Conservation (phyloP, 768 basidiomycete species). For the Cystobasidium ongulense region DNA sequence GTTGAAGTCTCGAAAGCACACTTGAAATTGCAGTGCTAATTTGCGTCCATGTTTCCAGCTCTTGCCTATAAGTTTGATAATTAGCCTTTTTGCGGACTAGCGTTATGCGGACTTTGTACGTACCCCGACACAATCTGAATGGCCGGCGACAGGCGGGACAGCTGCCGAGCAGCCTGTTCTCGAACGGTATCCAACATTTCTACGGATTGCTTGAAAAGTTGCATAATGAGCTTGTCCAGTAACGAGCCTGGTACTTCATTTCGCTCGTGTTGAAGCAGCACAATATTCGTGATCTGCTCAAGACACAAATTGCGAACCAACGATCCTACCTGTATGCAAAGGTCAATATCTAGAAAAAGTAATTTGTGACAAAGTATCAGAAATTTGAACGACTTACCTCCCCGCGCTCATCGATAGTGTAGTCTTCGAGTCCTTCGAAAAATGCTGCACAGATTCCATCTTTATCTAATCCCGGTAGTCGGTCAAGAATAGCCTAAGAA, state of each 20-base stretch:
- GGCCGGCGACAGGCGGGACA: not conserved
- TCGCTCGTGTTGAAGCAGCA: slow-evolving; percentile 52
- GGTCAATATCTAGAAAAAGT: too few species aligned
- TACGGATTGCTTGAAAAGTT: slow-evolving; percentile 76
- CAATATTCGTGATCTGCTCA: slow-evolving; percentile 55
- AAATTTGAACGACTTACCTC: slow-evolving; percentile 49
- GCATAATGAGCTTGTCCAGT: slow-evolving; percentile 52
- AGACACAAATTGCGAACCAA: slow-evolving; percentile 81
- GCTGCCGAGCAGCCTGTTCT: slow-evolving; percentile 55
- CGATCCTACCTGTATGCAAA: slow-evolving; percentile 59
- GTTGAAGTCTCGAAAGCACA: not conserved
- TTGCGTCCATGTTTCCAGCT: not conserved
- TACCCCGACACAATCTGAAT: not conserved
- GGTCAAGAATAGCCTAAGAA: not conserved
- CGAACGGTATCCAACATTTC: slow-evolving; percentile 87
- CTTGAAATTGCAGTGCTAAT: not conserved
- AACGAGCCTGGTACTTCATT: slow-evolving; percentile 45
- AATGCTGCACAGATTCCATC: slow-evolving; percentile 48
- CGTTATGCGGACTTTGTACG: too few species aligned
- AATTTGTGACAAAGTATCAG: too few species aligned
- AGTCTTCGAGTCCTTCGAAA: slow-evolving; percentile 72
- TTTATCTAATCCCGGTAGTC: not conserved
- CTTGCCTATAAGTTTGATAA: not conserved
- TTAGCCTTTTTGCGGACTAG: too few species aligned
- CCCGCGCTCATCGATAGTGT: slow-evolving; percentile 85